Evolutionary conservation across 2,329 filamentous ascomycete species (phyloP), one percentile per base, ranked within the genome.

Genomic region (Beauveria caledonica): DNA sequence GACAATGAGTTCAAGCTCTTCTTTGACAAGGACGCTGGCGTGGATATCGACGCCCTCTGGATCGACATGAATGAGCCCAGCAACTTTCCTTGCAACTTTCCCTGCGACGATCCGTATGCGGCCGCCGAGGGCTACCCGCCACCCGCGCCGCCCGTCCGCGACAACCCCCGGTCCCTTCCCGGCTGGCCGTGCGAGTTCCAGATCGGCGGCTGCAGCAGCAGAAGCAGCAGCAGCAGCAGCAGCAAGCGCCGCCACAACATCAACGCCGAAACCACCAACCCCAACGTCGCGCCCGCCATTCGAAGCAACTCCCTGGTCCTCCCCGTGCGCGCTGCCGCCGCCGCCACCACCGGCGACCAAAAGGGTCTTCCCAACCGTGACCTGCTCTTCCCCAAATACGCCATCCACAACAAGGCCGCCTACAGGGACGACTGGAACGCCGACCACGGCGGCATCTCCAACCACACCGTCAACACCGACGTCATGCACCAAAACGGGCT

Each of bases 31-130:
- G 74, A 82, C 0, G 78, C 74, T 1, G 89, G 89, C 13, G 78
- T 92, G 4, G 83, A 92, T 64, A 86, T 92, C 51, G 89, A 92
- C 63, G 89, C 81, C 1, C 74, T 92, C 1, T 92, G 88, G 86
- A 89, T 89, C 60, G 87, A 90, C 67, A 85, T 85, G 82, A 78
- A 82, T 77, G 70, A 72, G 36, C 69, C 70, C 0, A 65, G 69
- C 25, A 72, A 72, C 65, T 73, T 73, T 51, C 72, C 72, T 2
- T 70, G 69, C 62, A 73, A 70, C 63, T 73, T 74, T 61, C 86
- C 86, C 66, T 70, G 7, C 66, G 64, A 76, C 90, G 54, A 88
- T 87, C 88, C 0, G 71, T 74, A 1, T 81, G 21, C 11, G 60
- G 66, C 23, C 66, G 68, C 36, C 56, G 67, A 11, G 76, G 75